Conservation (phyloP, 2,329 filamentous ascomycete genomes). For the Rhytidhysteron rufulum region DNA sequence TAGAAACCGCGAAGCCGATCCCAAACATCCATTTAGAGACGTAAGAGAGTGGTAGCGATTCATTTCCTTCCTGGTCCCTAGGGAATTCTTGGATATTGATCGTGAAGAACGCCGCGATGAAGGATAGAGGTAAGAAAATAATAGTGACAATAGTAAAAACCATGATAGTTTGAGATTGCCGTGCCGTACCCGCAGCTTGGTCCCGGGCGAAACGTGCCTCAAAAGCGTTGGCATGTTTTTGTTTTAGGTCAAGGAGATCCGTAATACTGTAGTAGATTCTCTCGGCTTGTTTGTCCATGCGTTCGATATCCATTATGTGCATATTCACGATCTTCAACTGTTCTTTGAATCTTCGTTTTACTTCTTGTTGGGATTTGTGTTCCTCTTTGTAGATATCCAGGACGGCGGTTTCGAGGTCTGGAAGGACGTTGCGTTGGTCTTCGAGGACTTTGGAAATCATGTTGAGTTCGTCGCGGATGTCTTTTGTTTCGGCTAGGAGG, state of each 20-base stretch:
- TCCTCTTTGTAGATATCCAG: constrained; percentile 34
- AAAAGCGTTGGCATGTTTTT: constrained; percentile 65
- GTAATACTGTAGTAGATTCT: constrained; percentile 59
- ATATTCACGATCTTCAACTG: constrained; percentile 56
- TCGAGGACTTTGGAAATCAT: constrained; percentile 56
- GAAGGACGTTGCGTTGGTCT: constrained; percentile 47
- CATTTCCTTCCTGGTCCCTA: constrained; percentile 18
- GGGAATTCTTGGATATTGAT: constrained; percentile 52
- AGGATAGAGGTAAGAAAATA: constrained; percentile 53
- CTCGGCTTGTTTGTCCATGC: constrained; percentile 61
- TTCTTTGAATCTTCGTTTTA: constrained; percentile 54
- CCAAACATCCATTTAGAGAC: constrained; percentile 56
- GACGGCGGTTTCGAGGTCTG: constrained; percentile 46
- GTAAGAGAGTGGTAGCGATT: constrained; percentile 44
- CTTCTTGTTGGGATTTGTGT: constrained; percentile 39
- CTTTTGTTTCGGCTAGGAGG: constrained; percentile 61
- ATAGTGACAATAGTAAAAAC: constrained; percentile 59
- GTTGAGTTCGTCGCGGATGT: constrained; percentile 64
- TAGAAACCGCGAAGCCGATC: constrained; percentile 51
- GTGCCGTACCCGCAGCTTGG: constrained; percentile 58
- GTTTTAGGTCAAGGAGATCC: constrained; percentile 63
- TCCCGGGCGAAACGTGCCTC: constrained; percentile 61
- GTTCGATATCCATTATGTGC: constrained; percentile 56
- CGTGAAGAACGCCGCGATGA: constrained; percentile 55
- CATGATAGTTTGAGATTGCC: constrained; percentile 55